phyloP scores from a whole-genome alignment of 73 alveolate species.

The Paramecium sexaurelia region DNA sequence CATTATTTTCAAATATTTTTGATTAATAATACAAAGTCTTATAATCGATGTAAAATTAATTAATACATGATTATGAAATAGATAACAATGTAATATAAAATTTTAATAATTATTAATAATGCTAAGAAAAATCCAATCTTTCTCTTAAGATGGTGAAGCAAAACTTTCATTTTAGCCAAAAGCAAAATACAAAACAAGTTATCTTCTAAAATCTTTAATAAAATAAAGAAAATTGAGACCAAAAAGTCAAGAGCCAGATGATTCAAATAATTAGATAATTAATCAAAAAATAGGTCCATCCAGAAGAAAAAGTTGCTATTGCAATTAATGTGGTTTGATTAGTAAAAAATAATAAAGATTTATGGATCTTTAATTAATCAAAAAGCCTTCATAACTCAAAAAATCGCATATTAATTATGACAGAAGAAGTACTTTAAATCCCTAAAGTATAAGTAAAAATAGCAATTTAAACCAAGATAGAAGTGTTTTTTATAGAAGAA shows the following conservation, averaged over 20 bases:
- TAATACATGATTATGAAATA: neutral
- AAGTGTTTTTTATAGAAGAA: slow-evolving; percentile 17
- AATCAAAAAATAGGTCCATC: neutral
- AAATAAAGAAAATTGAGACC: neutral
- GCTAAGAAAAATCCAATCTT: neutral
- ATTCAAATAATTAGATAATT: neutral
- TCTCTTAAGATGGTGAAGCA: neutral
- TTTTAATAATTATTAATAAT: neutral
- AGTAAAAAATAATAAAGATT: neutral
- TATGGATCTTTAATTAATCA: neutral
- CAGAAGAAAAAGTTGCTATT: slow-evolving; percentile 17
- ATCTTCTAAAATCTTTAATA: neutral
- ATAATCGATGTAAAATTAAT: neutral
- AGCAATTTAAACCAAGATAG: neutral
- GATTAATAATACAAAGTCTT: neutral
- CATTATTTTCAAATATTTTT: neutral
- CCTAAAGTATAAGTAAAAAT: neutral
- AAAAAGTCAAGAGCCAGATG: slow-evolving; percentile 7
- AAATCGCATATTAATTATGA: neutral
- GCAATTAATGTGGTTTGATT: neutral
- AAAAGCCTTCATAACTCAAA: neutral
- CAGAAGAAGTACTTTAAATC: neutral
- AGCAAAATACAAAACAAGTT: neutral
- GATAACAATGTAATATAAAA: neutral
- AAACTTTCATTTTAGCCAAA: neutral